phyloP scores from a whole-genome alignment of 257 asterid species.

The Jacaranda mimosifolia region DNA sequence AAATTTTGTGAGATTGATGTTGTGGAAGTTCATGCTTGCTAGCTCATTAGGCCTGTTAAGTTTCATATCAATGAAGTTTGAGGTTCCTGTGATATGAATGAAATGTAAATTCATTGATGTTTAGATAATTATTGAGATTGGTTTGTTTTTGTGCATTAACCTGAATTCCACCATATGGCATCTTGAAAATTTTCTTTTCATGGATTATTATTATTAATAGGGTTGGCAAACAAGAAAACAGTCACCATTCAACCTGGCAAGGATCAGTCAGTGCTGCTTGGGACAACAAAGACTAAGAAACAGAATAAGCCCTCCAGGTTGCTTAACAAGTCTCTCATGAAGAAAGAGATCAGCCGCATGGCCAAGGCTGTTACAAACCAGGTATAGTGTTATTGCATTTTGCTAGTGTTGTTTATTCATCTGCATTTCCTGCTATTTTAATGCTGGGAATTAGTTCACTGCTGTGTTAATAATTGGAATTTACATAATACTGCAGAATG shows the following conservation, averaged over 20 bases:
- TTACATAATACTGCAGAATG: neutral
- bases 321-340: slow-evolving; percentile 87
- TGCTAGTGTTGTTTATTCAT: neutral
- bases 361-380: slow-evolving; percentile 93
- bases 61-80: neutral
- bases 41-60: neutral
- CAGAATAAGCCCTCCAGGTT: slow-evolving; percentile 78
- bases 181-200: neutral
- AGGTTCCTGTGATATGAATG: neutral
- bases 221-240: slow-evolving; percentile 96
- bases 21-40: neutral
- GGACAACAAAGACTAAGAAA: slow-evolving; percentile 88
- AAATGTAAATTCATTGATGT: neutral
- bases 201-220: slow-evolving; percentile 40
- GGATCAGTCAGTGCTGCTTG: slow-evolving; percentile 79
- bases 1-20: neutral
- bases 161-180: neutral
- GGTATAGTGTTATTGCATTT: slow-evolving; percentile 40
- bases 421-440: neutral
- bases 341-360: slow-evolving; percentile 91
- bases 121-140: neutral
- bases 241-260: slow-evolving; percentile 85
- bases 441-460: neutral
- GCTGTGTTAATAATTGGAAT: neutral
- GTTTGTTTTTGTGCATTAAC: neutral